Conservation (phyloP, 2,329 filamentous ascomycete species). For the Huntiella savannae region DNA sequence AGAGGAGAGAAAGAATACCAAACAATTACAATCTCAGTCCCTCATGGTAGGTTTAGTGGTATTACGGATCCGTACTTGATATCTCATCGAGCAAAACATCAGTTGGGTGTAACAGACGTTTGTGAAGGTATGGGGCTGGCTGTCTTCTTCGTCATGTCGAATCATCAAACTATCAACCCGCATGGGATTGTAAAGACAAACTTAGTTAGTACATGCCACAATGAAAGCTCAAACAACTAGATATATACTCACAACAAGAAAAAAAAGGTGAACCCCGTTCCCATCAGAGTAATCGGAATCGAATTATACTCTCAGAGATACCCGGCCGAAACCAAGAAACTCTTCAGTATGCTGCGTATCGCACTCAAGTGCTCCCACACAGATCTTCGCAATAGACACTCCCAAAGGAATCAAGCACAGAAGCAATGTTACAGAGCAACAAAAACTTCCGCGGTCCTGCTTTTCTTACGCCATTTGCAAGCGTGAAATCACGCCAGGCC, state of each 20-base stretch:
- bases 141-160: too few relatives aligned
- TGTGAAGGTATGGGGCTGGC: too few relatives aligned
- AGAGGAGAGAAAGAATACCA: too few relatives aligned
- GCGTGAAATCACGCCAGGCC: constrained; percentile 66
- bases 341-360: constrained; percentile 59
- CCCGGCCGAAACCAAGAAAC: constrained; percentile 14
- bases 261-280: constrained; percentile 40
- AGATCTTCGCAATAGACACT: constrained; percentile 83
- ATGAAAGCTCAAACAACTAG: background rate
- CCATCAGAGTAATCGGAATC: constrained; percentile 85
- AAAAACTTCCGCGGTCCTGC: constrained; percentile 28
- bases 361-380: constrained; percentile 65
- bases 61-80: too few relatives aligned
- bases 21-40: too few relatives aligned
- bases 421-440: background rate
- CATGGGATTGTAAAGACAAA: too few relatives aligned
- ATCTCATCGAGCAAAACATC: too few relatives aligned
- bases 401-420: constrained; percentile 47
- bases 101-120: too few relatives aligned
- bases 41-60: too few relatives aligned
- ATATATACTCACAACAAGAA: constrained; percentile 7
- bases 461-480: constrained; percentile 89
- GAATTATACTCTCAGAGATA: constrained; percentile 37
- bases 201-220: too few relatives aligned
- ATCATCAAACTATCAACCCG: too few relatives aligned